Evolutionary conservation across 2,329 filamentous ascomycete genomes (phyloP), one percentile per base, ranked within the genome.

Genomic region (Alternaria panax): DNA sequence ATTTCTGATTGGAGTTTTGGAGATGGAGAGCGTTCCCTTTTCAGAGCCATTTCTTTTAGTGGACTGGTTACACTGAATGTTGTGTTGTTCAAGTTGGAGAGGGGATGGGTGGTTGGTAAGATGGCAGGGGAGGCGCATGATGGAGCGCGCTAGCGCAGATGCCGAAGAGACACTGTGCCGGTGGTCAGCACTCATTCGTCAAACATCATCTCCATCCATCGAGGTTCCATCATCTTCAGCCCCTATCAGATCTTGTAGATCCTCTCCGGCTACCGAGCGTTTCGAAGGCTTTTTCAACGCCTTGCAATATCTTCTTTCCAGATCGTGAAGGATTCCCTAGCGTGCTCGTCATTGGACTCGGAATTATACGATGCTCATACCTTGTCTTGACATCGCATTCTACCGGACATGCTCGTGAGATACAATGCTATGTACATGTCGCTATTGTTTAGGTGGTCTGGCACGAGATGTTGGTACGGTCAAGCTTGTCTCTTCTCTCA

Each of bases 1-100:
- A 83, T 74, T n/a, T 76, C 63, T 20, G 68, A 59, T 8, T 60
- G 8, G 5, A 55, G 38, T 28, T 28, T 14, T 7, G 66, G 54
- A 0, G 69, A 65, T 11, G 61, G 52, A 1, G 75, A 68, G 25
- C 66, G 68, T 16, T 67, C 53, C 45, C 77, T 67, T 64, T 78
- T 78, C 20, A 66, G 60, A 20, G 74, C 64, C 75, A 78, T 78
- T 24, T 54, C 47, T 54, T 57, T 54, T 22, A 20, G 11, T 32
- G 12, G 28, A 5, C 11, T 51, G 30, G 28, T 38, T 48, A n/a
- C 25, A 51, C 50, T 40, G 27, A 32, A 34, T 57, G 43, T 27
- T 11, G 7, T 50, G 30, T 34, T 27, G 51, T 54, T 25, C 30
- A 47, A 43, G 27, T 41, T 40, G 30, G 53, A 54, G 55, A 48